phyloP scores from a whole-genome alignment of 2,329 filamentous ascomycete species.

The Sclerotiophoma versabilis region DNA sequence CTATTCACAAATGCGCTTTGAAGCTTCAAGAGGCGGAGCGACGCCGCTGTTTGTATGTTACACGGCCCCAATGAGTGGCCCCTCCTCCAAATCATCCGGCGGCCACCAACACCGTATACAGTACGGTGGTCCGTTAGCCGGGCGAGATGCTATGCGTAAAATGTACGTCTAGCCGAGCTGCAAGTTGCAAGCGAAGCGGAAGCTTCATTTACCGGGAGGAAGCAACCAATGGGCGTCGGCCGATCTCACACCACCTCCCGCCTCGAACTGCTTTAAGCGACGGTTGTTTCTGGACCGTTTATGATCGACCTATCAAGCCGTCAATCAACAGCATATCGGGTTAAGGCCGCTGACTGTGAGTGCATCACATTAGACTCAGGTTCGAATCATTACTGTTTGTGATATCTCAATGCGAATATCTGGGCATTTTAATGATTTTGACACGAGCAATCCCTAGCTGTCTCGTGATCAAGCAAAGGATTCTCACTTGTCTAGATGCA shows the following conservation, averaged over 20 bases:
- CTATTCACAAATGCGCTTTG: neutral
- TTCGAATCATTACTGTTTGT: too few species aligned
- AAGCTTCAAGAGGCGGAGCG: neutral
- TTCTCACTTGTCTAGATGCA: too few species aligned
- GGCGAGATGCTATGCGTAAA: conserved; percentile 1
- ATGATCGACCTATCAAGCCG: neutral
- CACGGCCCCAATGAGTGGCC: neutral
- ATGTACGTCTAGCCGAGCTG: conserved; percentile 8
- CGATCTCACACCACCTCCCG: conserved; percentile 7
- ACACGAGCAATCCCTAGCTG: too few species aligned
- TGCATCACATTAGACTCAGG: neutral
- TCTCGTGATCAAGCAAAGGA: too few species aligned
- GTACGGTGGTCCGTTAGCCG: conserved; percentile 1
- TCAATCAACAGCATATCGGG: neutral
- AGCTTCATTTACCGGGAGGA: conserved; percentile 1
- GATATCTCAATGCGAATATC: too few species aligned
- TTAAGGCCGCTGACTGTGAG: neutral
- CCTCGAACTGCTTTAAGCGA: neutral
- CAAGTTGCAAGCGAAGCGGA: conserved; percentile 13
- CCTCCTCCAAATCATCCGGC: neutral
- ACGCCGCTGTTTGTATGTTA: conserved; percentile 1
- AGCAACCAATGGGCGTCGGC: neutral
- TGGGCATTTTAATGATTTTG: too few species aligned
- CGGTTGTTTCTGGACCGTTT: conserved; percentile 1
- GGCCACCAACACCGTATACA: conserved; percentile 6